Base-by-base conservation (phyloP, 2,329 filamentous ascomycete species). In the Myriangium duriaei region DNA sequence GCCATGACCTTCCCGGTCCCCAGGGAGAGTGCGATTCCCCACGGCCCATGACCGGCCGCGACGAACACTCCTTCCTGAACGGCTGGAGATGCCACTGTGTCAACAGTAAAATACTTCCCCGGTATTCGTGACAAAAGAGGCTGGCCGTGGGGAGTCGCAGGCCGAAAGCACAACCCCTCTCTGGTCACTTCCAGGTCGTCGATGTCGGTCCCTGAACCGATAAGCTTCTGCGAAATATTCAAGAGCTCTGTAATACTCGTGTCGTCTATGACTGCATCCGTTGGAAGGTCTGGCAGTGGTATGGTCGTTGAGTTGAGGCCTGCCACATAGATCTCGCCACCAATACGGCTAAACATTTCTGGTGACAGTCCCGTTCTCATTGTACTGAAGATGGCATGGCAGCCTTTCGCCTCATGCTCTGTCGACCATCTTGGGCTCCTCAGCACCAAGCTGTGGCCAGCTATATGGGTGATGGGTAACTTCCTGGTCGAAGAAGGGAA, bases 31-130 rank as follows among this genome's bases (percentile, higher is more conserved):
- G 59, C 60, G 12, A 66, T 57, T 5, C 81, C 81, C 81, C 81
- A 87, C 0, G 81, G 77, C 0, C 81, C 81, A 62, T 87, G 81
- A 0, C 82, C 81, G 3, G 76, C 67, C 1, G 77, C 75, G 26
- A 86, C 55, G 52, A 73, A 87, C 0, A 88, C 76, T 3, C 81
- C 80, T 2, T 78, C 75, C 1, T 64, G 63, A 16, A 50, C 50
- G 44, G 46, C 55, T 15, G 65, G 50, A 58, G 5, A 69, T 51
- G 0, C 61, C 59, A 10, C 49, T n/a, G 7, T 26, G 21, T 26
- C 21, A 7, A 7, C n/a, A 7, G n/a, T 51, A 3, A 84, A 63
- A 30, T 66, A 62, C 10, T 58, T 52, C 45, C 81, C 74, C 1
- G 63, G 57, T 16, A 85, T 34, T 21, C 70, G 62, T 3, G 66